These are phyloP conservation scores for Catunica adiposa DNA, from an alignment of 2,329 filamentous ascomycete species.

Conservation along the genomic window DNA sequence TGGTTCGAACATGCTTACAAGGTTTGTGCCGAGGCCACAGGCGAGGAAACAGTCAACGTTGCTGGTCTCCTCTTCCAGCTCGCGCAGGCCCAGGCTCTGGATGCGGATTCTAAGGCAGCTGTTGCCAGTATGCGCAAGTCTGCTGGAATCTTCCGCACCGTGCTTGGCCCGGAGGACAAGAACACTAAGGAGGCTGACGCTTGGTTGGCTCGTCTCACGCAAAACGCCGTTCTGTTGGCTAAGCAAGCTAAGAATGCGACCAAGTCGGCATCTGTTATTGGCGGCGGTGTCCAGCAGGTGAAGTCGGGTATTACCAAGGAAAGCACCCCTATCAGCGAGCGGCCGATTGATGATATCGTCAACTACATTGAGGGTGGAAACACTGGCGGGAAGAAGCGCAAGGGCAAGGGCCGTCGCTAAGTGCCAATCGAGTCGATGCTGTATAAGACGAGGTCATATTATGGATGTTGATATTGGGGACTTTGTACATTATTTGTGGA, in stretches of 20 bases:
- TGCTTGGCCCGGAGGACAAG: constrained; percentile 78
- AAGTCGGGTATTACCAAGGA: background rate
- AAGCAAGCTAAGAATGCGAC: constrained; percentile 84
- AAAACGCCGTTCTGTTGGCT: constrained; percentile 85
- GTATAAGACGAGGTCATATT: background rate
- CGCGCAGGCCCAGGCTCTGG: constrained; percentile 85
- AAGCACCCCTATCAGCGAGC: constrained; percentile 40
- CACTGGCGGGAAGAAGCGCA: constrained; percentile 27
- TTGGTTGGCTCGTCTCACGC: constrained; percentile 91
- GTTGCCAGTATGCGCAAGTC: constrained; percentile 91
- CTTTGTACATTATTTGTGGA: background rate
- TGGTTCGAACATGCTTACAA: constrained; percentile 92
- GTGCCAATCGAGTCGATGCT: background rate
- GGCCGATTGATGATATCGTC: constrained; percentile 84
- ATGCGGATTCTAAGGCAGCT: constrained; percentile 82
- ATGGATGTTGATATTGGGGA: background rate
- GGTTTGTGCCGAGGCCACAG: constrained; percentile 80
- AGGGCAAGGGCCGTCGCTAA: background rate
- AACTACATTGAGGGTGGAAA: constrained; percentile 79
- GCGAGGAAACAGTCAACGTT: constrained; percentile 77
- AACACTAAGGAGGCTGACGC: constrained; percentile 97
- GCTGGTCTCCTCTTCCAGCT: constrained; percentile 95
- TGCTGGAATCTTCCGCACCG: constrained; percentile 81
- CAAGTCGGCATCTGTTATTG: constrained; percentile 46
- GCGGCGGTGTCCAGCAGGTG: background rate